Evolutionary conservation across 768 basidiomycete species (phyloP), one percentile per base, ranked within the genome.

Genomic region (Kwoniella newhampshirensis): DNA sequence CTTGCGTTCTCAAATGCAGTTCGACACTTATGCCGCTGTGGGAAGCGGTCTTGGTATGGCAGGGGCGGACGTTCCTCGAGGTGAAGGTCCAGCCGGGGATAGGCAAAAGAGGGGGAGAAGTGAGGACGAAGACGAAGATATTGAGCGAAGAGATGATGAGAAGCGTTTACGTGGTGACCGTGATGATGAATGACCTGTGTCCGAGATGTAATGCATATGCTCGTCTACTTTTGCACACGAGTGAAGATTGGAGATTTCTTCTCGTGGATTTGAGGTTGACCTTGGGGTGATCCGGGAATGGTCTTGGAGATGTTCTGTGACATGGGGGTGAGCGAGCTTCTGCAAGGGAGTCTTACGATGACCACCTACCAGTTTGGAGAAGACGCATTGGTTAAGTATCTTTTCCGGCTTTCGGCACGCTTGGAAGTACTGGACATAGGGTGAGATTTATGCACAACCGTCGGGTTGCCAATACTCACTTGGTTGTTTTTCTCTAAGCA

Each of bases 401-500:
- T 87, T 85, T 76, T 99, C 96, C 3, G 85, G 86, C 76, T 88
- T 86, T 64, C 96, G 87, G 76, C 96, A 99, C 27, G 81, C 82
- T 73, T 86, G 86, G 77, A 88, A 92, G 79, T 91, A 87, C 92
- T 96, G 72, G 4, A 45, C 30, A 36, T 52, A 45, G 36, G 17
- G 9, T 23, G 15, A 39, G 25, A 9, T 27, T 18, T n/a, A 37
- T 40, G 51, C 37, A 42, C 26, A 20, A 11, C 20, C 9, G 32
- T n/a, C 23, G n/a, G n/a, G 11, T 17, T 35, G 45, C 41, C 30
- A 3, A 51, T 25, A n/a, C 11, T 80, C 85, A 87, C 93, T 79
- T 98, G 94, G 80, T 99, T 99, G 77, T 91, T 88, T 71, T 81
- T 78, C 78, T 99, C 96, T 60, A 99, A 77, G 77, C 96, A 99